phyloP scores from a whole-genome alignment of 257 asterid species.

The Eucommia ulmoides region DNA sequence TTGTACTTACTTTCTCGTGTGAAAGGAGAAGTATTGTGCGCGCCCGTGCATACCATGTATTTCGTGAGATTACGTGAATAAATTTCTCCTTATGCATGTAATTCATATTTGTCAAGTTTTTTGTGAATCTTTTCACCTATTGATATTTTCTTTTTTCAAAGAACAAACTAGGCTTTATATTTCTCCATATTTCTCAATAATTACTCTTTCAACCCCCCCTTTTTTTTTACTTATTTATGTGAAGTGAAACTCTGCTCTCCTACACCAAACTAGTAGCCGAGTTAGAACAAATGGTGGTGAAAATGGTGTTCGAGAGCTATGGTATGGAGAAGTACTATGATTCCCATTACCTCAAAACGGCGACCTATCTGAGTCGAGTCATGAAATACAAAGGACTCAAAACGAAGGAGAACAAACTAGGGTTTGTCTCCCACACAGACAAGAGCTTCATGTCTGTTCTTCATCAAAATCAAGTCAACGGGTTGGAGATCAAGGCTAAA shows the following conservation, averaged over 20 bases:
- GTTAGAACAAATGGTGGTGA: slow-evolving; percentile 30
- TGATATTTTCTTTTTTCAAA: too few relatives aligned
- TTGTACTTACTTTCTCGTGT: too few relatives aligned
- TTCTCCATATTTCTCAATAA: too few relatives aligned
- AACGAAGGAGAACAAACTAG: slow-evolving; percentile 13
- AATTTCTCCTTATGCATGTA: too few relatives aligned
- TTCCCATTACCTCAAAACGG: slow-evolving; percentile 6
- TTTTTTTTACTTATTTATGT: too few relatives aligned
- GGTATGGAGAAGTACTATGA: slow-evolving; percentile 17
- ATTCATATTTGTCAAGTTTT: too few relatives aligned
- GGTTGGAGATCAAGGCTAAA: slow-evolving; percentile 22
- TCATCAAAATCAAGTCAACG: slow-evolving; percentile 22
- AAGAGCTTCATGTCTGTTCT: slow-evolving; percentile 32
- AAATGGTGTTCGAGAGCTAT: slow-evolving; percentile 25
- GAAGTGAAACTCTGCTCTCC: slow-evolving; percentile 20
- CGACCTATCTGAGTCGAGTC: slow-evolving; percentile 24
- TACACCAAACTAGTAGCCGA: slow-evolving; percentile 23
- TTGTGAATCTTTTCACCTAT: too few relatives aligned
- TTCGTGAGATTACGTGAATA: too few relatives aligned
- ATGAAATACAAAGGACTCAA: slow-evolving; percentile 24
- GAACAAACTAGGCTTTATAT: too few relatives aligned
- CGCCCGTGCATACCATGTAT: too few relatives aligned
- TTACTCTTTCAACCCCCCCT: too few relatives aligned
- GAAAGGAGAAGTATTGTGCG: too few relatives aligned
- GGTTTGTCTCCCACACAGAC: slow-evolving; percentile 37